A percentile compares a stretch with the other conserved stretches of the same genome.
Evolutionary conservation across 805 yeast genomes (phyloP).

Genomic region (Cyberlindnera euphorbiiphila): DNA sequence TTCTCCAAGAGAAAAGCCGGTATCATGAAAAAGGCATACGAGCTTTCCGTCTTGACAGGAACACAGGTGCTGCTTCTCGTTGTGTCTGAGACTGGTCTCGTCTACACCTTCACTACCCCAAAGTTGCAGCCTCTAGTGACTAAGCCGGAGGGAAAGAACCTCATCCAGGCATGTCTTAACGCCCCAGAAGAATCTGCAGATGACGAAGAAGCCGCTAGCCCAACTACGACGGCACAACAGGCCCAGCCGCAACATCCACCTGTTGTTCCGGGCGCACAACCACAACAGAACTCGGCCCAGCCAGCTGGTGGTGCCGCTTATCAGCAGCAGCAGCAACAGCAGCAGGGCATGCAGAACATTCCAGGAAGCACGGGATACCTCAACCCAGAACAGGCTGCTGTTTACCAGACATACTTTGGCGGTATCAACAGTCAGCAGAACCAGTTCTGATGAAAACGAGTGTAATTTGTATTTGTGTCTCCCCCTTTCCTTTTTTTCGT

Average conservation of each 20-base stretch:
- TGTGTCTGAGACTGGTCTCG: conserved; percentile 97
- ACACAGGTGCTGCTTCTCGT: conserved; percentile 93
- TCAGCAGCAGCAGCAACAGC: conserved; percentile 43
- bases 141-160: conserved; percentile 93
- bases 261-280: conserved; percentile 14
- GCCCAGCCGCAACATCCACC: conserved; percentile 25
- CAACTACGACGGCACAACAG: conserved; percentile 30
- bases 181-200: conserved; percentile 79
- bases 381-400: conserved; percentile 47
- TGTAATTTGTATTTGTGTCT: too few species aligned
- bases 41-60: conserved; percentile 92
- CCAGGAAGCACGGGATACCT: conserved; percentile 43
- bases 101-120: conserved; percentile 98
- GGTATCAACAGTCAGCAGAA: conserved; percentile 56
- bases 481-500: not conserved
- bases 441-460: conserved; percentile 40
- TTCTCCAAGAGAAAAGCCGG: conserved; percentile 98
- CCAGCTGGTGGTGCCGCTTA: conserved; percentile 31
- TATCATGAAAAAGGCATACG: conserved; percentile 99
- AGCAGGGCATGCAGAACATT: conserved; percentile 37
- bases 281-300: conserved; percentile 17
- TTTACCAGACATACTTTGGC: conserved; percentile 61
- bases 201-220: conserved; percentile 37
- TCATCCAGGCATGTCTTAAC: conserved; percentile 93
- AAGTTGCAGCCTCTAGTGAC: conserved; percentile 97